Evolutionary conservation across 331 rosid genomes (phyloP).

Genomic region (Malus hybrid): DNA sequence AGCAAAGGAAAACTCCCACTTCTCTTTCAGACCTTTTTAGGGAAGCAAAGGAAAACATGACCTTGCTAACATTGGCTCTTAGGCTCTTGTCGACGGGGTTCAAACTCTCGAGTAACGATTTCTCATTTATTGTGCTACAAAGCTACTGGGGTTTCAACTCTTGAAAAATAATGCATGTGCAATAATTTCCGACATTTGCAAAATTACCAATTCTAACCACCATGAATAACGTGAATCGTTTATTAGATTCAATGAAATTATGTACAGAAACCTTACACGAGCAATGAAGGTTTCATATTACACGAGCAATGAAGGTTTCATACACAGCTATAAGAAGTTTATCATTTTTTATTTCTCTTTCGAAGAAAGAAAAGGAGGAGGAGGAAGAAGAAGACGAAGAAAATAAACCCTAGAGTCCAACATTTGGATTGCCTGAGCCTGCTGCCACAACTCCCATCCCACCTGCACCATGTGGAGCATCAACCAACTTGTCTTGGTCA

Average conservation of each 20-base stretch:
- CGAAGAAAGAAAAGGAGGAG: no score
- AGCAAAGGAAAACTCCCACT: neutral
- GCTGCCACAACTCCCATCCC: slow-evolving; percentile 96
- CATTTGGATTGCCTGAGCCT: slow-evolving; percentile 90
- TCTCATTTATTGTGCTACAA: neutral
- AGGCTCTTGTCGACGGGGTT: no score
- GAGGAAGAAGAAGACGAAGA: no score
- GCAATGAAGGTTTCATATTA: neutral
- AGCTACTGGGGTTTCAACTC: neutral
- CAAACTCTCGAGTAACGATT: no score
- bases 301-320: neutral
- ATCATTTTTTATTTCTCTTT: neutral
- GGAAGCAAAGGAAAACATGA: no score
- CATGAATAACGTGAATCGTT: neutral
- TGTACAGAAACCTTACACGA: neutral
- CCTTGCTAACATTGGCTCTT: no score
- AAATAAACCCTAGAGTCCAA: slow-evolving; percentile 39
- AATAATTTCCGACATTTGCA: neutral
- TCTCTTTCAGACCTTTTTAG: neutral
- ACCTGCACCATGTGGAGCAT: slow-evolving; percentile 40
- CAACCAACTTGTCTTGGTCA: slow-evolving; percentile 28
- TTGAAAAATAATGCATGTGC: neutral
- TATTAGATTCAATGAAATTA: neutral
- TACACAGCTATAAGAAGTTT: neutral
- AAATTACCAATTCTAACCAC: neutral